Conservation (phyloP, 2,329 filamentous ascomycete genomes). For the Blumeria hordei region DNA sequence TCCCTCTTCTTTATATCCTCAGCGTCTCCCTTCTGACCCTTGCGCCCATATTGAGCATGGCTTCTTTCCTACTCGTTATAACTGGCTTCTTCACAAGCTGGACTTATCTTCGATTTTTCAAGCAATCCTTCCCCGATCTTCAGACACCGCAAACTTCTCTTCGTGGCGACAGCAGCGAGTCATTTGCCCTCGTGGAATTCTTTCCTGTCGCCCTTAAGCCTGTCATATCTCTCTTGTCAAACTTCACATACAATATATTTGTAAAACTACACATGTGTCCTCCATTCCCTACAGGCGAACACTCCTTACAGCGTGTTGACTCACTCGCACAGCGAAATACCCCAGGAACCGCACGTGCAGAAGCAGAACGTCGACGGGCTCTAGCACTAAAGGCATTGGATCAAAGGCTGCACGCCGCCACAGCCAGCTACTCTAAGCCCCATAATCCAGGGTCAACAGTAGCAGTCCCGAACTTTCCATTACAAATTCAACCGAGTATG, state of each 20-base stretch:
- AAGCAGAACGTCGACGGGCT: slow-evolving; percentile 73
- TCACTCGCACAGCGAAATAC: slow-evolving; percentile 28
- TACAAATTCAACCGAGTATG: slow-evolving; percentile 28
- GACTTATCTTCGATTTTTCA: slow-evolving; percentile 93
- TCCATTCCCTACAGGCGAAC: slow-evolving; percentile 63
- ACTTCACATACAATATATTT: slow-evolving; percentile 49
- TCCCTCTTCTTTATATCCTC: slow-evolving; percentile 50
- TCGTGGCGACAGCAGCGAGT: slow-evolving; percentile 82
- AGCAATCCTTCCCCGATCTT: slow-evolving; percentile 45
- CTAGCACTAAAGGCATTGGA: slow-evolving; percentile 80
- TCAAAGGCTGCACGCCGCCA: slow-evolving; percentile 71
- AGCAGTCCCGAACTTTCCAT: slow-evolving; percentile 29
- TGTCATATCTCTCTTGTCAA: slow-evolving; percentile 46
- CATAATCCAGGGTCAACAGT: slow-evolving; percentile 17
- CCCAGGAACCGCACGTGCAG: slow-evolving; percentile 53
- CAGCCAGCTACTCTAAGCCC: slow-evolving; percentile 22
- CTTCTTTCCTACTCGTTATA: slow-evolving; percentile 54
- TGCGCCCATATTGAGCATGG: slow-evolving; percentile 34
- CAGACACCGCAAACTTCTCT: slow-evolving; percentile 39
- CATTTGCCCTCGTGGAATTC: slow-evolving; percentile 87
- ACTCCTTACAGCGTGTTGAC: slow-evolving; percentile 49
- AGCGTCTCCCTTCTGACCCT: slow-evolving; percentile 45
- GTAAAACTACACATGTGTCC: slow-evolving; percentile 57
- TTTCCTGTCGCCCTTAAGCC: slow-evolving; percentile 73
- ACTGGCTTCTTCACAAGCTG: slow-evolving; percentile 72